A percentile compares a stretch with the other conserved stretches of the same genome.
phyloP scores from a whole-genome alignment of 768 basidiomycete genomes.

The Zangia roseola region DNA sequence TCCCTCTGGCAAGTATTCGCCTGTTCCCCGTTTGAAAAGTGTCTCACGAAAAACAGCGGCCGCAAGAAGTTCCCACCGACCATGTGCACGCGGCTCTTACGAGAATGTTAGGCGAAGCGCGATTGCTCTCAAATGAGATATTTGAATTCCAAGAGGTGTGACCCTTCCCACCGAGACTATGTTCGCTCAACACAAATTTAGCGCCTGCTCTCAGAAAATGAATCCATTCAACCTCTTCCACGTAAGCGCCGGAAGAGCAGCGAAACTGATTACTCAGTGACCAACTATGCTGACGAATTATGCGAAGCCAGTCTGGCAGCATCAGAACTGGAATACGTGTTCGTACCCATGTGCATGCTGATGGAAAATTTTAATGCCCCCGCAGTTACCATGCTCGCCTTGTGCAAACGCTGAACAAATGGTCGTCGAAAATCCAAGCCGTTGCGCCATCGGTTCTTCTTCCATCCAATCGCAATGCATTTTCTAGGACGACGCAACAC shows the following conservation, averaged over 20 bases:
- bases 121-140: slow-evolving; percentile 62
- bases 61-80: slow-evolving; percentile 26
- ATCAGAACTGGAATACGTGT: slow-evolving; percentile 53
- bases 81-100: slow-evolving; percentile 46
- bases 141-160: slow-evolving; percentile 66
- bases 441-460: slow-evolving; percentile 78
- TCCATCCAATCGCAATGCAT: slow-evolving; percentile 68
- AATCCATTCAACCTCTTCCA: slow-evolving; percentile 46
- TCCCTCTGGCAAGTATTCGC: slow-evolving; percentile 55
- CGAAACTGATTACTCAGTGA: slow-evolving; percentile 5
- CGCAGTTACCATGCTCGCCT: slow-evolving; percentile 65
- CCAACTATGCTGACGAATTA: slow-evolving; percentile 30
- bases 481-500: slow-evolving; percentile 55
- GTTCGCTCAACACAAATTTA: slow-evolving; percentile 28
- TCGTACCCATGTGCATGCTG: slow-evolving; percentile 25
- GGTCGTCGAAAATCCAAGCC: slow-evolving; percentile 95
- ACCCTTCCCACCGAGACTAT: slow-evolving; percentile 5
- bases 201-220: slow-evolving; percentile 48
- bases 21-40: neutral
- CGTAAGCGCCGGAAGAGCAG: slow-evolving; percentile 56
- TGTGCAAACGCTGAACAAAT: slow-evolving; percentile 81
- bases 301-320: slow-evolving; percentile 41
- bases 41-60: slow-evolving; percentile 32
- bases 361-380: slow-evolving; percentile 3
- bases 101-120: slow-evolving; percentile 59